These are phyloP conservation scores for Candida succiphila DNA, from an alignment of 805 yeast genomes.

Conservation along the genomic window DNA sequence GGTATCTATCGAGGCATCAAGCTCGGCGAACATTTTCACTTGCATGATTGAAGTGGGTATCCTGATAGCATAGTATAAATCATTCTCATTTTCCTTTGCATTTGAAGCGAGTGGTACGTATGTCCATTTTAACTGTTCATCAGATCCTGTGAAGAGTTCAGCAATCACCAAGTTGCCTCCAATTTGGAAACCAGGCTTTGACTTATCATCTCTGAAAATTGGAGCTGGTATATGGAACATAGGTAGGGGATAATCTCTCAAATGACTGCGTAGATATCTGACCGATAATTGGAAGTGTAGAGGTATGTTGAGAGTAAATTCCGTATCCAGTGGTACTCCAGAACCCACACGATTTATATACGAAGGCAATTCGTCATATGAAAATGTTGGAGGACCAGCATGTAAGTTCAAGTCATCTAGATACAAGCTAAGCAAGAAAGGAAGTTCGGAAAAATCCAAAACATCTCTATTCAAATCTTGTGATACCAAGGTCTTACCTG, in stretches of 20 bases:
- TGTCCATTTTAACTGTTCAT: conserved; percentile 46
- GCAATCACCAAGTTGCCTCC: conserved; percentile 60
- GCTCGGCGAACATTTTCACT: conserved; percentile 58
- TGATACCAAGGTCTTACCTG: conserved; percentile 25
- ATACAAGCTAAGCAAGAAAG: conserved; percentile 39
- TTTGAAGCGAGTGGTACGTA: conserved; percentile 51
- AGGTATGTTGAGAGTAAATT: conserved; percentile 64
- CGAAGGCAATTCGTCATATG: conserved; percentile 38
- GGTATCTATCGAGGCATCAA: conserved; percentile 46
- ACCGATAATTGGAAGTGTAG: conserved; percentile 44
- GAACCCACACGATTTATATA: conserved; percentile 69
- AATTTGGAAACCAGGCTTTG: conserved; percentile 17
- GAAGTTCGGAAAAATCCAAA: conserved; percentile 33
- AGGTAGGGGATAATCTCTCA: conserved; percentile 85
- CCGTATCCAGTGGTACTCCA: conserved; percentile 65
- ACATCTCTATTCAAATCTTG: conserved; percentile 33
- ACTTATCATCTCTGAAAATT: conserved; percentile 1
- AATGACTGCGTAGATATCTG: conserved; percentile 55
- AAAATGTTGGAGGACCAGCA: conserved; percentile 37
- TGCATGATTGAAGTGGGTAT: conserved; percentile 73
- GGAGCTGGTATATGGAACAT: conserved; percentile 55
- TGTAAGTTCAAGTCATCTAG: conserved; percentile 37
- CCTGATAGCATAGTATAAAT: conserved; percentile 40
- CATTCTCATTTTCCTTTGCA: conserved; percentile 25
- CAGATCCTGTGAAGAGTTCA: conserved; percentile 47